phyloP scores from a whole-genome alignment of 768 basidiomycete genomes.

The Tremella mesenterica region DNA sequence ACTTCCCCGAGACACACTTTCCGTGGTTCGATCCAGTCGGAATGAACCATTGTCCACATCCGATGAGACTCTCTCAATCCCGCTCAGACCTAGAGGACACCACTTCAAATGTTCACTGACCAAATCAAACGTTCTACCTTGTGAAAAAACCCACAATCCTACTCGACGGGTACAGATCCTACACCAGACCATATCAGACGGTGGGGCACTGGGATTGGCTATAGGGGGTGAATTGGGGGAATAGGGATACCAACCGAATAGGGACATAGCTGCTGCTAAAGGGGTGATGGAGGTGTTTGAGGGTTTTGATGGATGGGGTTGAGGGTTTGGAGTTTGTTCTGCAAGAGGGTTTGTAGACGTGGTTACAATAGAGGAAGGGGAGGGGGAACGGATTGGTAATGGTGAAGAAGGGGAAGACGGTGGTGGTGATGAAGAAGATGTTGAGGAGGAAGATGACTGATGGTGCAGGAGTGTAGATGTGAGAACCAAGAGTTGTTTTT shows the following conservation, averaged over 20 bases:
- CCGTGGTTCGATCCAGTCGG: no score
- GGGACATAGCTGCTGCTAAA: conserved; percentile 8
- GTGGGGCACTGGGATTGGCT: neutral
- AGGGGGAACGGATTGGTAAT: no score
- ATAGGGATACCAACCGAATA: conserved; percentile 35
- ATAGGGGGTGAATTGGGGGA: conserved; percentile 10
- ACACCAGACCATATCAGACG: conserved; percentile 26
- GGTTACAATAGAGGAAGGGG: no score
- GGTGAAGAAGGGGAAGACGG: no score
- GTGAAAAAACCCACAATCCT: conserved; percentile 21
- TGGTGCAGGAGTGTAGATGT: neutral
- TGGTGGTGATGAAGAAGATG: no score
- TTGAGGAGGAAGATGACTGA: no score
- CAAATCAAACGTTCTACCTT: conserved; percentile 17
- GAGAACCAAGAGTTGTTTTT: neutral
- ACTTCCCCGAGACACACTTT: no score
- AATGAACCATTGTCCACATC: no score
- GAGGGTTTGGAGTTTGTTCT: neutral
- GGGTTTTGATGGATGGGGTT: no score
- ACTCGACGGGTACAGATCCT: conserved; percentile 28
- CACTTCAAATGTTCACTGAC: conserved; percentile 27
- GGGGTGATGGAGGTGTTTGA: neutral
- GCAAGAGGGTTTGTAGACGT: neutral
- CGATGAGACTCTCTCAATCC: no score
- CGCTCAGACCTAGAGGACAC: conserved; percentile 25